Evolutionary conservation across 352 stramenopile species (phyloP), one percentile per base, ranked within the genome.

Genomic region (Globisporangium takayamanum): DNA sequence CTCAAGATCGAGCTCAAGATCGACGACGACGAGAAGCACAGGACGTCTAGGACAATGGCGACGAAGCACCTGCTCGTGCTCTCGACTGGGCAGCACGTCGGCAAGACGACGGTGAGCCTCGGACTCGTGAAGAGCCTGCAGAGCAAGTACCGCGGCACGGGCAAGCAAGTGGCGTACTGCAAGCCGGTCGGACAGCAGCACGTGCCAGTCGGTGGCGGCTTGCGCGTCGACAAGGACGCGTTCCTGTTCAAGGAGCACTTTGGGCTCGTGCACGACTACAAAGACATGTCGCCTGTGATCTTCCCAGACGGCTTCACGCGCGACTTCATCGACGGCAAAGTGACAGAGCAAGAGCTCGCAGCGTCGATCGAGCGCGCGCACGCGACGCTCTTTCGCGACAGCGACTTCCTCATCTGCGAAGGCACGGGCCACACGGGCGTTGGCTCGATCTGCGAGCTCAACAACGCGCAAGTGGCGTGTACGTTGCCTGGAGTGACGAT

Each of bases 191-290:
- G 96, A 2, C 95, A 99, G 74, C 87, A 98, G 62, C 89, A 96
- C 58, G 84, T 96, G 39, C 71, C 82, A 12, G 87, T 97, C 52
- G 77, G 78, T 39, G 77, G 74, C 50, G 79, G 82, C 0, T 69
- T 98, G 56, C 76, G 88, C 49, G 92, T 98, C 36, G 84, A 94
- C 63, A 94, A 94, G 83, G 90, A 98, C 67, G 92, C 97, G 26
- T 95, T 87, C 59, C 68, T 99, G 10, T 95, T 99, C 59, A 97
- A 96, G 59, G 94, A 99, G 64, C 89, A 98, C 70, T 99, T 99
- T 62, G 78, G 88, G 25, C 77, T 99, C 37, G 80, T 97, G 67
- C 94, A 98, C 64, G 75, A 97, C 63, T 99, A 99, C 81, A 75
- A 87, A 66, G 76, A 98, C 68, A 99, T 99, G 97, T 98, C 87